Percentiles rank a stretch among this genome's conserved stretches.
phyloP scores from a whole-genome alignment of 176 grass and related monocot genomes.

The Musa beccarii region DNA sequence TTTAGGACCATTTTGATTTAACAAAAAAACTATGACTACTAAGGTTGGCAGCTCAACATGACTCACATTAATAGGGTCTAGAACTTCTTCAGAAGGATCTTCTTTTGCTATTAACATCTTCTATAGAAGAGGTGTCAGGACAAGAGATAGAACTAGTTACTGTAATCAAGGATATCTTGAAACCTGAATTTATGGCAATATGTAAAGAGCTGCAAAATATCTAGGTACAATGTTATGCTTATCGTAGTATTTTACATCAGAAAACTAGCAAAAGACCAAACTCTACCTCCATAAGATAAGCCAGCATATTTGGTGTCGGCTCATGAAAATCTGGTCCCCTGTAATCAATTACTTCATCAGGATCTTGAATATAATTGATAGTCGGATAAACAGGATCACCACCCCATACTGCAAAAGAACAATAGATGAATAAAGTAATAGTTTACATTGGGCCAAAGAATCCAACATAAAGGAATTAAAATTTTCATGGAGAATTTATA shows the following conservation, averaged over 20 bases:
- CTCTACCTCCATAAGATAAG: slow-evolving; percentile 75
- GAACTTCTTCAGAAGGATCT: neutral
- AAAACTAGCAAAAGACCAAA: neutral
- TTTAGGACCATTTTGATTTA: too few species aligned
- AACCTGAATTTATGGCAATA: neutral
- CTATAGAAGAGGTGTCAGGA: neutral
- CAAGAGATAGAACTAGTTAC: neutral
- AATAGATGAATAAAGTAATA: neutral
- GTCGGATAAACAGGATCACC: slow-evolving; percentile 99
- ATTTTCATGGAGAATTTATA: neutral
- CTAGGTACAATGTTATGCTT: neutral
- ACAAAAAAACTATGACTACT: too few species aligned
- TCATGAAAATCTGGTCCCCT: slow-evolving; percentile 85
- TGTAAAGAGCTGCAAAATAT: neutral
- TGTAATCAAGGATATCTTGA: neutral
- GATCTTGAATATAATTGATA: slow-evolving; percentile 87
- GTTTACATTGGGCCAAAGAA: neutral
- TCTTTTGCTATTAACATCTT: neutral
- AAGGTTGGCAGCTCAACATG: too few species aligned
- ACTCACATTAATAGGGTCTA: too few species aligned
- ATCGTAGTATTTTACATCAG: neutral
- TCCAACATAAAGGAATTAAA: neutral
- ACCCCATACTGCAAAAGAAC: slow-evolving; percentile 68
- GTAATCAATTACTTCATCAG: slow-evolving; percentile 66
- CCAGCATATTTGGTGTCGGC: slow-evolving; percentile 64